A percentile compares a stretch with the other conserved stretches of the same genome.
These are phyloP conservation scores for Coelastrella sp. DNA, from an alignment of 139 green algal genomes.

Conservation along the genomic window DNA sequence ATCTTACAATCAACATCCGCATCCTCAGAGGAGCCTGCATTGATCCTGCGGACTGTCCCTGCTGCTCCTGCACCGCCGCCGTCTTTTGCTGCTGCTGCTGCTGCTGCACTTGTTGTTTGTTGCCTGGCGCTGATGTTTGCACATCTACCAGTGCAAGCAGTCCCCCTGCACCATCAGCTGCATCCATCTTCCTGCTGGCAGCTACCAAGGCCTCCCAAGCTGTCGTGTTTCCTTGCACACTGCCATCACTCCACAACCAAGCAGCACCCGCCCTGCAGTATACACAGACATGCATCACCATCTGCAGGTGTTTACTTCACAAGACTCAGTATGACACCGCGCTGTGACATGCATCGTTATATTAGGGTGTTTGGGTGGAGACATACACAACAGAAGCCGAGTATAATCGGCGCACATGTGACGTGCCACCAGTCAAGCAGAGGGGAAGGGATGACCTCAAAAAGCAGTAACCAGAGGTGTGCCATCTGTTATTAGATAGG, in stretches of 20 bases:
- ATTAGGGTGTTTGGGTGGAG: no score
- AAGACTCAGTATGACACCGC: no score
- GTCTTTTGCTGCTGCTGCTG: constrained; percentile 2
- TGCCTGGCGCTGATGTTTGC: not conserved
- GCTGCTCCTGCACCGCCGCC: not conserved
- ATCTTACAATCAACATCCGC: constrained; percentile 10
- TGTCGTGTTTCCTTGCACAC: not conserved
- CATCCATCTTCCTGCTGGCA: constrained; percentile 23
- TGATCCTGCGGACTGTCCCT: no score
- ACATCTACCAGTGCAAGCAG: constrained; percentile 31
- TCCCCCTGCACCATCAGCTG: constrained; percentile 14
- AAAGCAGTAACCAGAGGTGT: no score
- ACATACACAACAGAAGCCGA: no score
- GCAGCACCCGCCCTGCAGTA: constrained; percentile 13
- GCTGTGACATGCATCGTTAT: no score
- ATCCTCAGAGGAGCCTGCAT: not conserved
- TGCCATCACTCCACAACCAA: constrained; percentile 36
- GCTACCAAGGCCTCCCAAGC: constrained; percentile 15
- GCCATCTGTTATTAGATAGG: no score
- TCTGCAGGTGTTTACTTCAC: not conserved
- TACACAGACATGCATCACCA: not conserved
- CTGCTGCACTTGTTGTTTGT: not conserved
- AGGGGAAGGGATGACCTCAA: no score
- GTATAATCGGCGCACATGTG: no score
- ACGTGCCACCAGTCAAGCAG: no score